Conservation (phyloP, 2,329 filamentous ascomycete species). For the Curvularia spicifera region DNA sequence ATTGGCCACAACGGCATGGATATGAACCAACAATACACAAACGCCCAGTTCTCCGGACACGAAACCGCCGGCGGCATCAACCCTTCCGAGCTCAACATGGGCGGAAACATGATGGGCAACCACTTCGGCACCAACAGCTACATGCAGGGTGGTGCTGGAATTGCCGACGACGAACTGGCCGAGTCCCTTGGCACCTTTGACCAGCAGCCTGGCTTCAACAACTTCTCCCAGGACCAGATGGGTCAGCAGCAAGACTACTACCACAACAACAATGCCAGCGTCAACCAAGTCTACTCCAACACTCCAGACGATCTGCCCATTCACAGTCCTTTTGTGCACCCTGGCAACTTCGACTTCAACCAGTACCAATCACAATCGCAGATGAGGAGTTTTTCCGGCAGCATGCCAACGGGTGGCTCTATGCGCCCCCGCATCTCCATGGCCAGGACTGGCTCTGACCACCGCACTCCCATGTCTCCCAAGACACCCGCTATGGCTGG, state of each 20-base stretch:
- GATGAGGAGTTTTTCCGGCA: conserved; percentile 50
- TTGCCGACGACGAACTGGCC: conserved; percentile 86
- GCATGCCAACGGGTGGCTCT: conserved; percentile 40
- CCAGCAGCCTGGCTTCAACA: conserved; percentile 49
- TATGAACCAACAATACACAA: conserved; percentile 58
- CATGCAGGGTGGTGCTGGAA: conserved; percentile 76
- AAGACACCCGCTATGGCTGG: conserved; percentile 80
- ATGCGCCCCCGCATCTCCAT: conserved; percentile 51
- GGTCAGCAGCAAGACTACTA: conserved; percentile 64
- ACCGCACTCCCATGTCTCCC: conserved; percentile 81
- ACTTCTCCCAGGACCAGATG: conserved; percentile 64
- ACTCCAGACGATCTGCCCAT: conserved; percentile 92
- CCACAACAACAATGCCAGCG: conserved; percentile 62
- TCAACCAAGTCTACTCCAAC: conserved; percentile 80
- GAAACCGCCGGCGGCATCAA: conserved; percentile 64
- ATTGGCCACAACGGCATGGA: conserved; percentile 58
- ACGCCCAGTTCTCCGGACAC: conserved; percentile 56
- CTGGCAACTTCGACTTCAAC: conserved; percentile 71
- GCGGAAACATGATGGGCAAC: conserved; percentile 62
- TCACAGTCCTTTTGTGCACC: conserved; percentile 82
- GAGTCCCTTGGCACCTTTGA: conserved; percentile 68
- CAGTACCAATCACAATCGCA: conserved; percentile 75
- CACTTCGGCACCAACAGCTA: conserved; percentile 71
- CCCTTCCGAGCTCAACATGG: conserved; percentile 83
- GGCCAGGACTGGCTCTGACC: conserved; percentile 71